Percentiles rank a stretch among this genome's conserved stretches.
phyloP scores from a whole-genome alignment of 2,329 filamentous ascomycete genomes.

The Ophiostoma himal-ulmi region DNA sequence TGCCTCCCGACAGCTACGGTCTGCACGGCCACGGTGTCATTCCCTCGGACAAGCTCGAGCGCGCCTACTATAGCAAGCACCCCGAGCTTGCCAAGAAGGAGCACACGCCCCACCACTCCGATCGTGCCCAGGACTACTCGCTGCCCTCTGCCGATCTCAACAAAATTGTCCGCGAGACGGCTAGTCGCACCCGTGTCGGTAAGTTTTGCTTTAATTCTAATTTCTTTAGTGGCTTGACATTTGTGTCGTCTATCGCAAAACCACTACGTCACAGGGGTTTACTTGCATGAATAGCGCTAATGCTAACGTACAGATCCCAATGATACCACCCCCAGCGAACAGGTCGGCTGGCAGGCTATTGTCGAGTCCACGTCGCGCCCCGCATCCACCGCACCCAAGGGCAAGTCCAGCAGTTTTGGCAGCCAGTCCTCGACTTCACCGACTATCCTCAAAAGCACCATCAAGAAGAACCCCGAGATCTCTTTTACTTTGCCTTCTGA shows the following conservation, averaged over 20 bases:
- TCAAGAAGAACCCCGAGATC: constrained; percentile 30
- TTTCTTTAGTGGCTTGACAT: not conserved
- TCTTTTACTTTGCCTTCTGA: constrained; percentile 31
- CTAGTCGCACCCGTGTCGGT: constrained; percentile 48
- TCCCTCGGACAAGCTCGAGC: constrained; percentile 75
- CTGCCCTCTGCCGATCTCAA: constrained; percentile 87
- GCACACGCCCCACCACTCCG: constrained; percentile 51
- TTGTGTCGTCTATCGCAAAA: not conserved
- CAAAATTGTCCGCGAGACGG: constrained; percentile 74
- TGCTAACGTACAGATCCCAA: constrained; percentile 54
- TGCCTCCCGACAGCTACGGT: constrained; percentile 85
- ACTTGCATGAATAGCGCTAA: not conserved
- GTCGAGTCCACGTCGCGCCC: constrained; percentile 72
- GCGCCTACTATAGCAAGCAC: constrained; percentile 88
- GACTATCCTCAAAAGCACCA: constrained; percentile 13
- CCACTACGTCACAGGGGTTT: not conserved
- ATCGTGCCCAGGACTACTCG: constrained; percentile 64
- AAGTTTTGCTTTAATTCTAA: constrained; percentile 34
- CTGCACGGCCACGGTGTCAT: constrained; percentile 79
- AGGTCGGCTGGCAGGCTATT: constrained; percentile 80
- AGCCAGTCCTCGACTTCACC: constrained; percentile 1
- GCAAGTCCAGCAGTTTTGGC: constrained; percentile 3
- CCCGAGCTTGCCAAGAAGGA: constrained; percentile 76
- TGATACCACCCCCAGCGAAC: constrained; percentile 76
- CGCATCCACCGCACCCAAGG: constrained; percentile 23